Base-by-base conservation (phyloP, 306 rosid species). In the Corylus americana region DNA sequence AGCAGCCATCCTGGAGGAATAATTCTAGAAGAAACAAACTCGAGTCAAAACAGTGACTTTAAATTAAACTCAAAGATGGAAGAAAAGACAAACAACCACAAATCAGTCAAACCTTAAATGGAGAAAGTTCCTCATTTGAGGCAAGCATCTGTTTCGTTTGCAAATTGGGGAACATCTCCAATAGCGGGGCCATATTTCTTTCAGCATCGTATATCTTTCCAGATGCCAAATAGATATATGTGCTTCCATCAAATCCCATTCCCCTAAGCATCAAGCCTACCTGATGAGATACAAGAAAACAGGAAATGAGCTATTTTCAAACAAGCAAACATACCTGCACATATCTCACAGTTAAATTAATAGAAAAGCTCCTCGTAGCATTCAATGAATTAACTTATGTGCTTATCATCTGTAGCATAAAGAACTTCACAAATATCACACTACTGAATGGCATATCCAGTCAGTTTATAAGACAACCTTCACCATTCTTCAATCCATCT, bases 1-100 rank as follows among this genome's bases (percentile, higher is more conserved):
- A 59, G 99, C 97, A 83, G 99, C 99, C 99, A 95, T 95, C 92
- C 99, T 89, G 86, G 99, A 95, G 79, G 99, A 95, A 89, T 76
- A 95, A 79, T 84, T 91, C 98, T 95, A 85, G 84, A 70, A 86
- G 31, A 75, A 75, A 84, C 80, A 39, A 90, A 78, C 84, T 74
- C 8, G 25, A 73, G 89, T 90, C 81, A 91, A 86, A 83, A 87
- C 66, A 83, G 71, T 44, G 55, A 70, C 76, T 57, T 39, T 11
- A 42, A 55, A 82, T 55, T 71, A 74, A 20, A 77, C 71, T 11
- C 44, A 55, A 73, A 83, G 64, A 71, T n/a, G 13, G 55, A 45
- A 62, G 48, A 66, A 64, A 63, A 78, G 22, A 82, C 66, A 50
- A 55, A 54, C 42, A 45, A 77, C 73, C 51, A 70, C 77, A 79